phyloP scores from a whole-genome alignment of 2,329 filamentous ascomycete species.

The Penicillium sp. region DNA sequence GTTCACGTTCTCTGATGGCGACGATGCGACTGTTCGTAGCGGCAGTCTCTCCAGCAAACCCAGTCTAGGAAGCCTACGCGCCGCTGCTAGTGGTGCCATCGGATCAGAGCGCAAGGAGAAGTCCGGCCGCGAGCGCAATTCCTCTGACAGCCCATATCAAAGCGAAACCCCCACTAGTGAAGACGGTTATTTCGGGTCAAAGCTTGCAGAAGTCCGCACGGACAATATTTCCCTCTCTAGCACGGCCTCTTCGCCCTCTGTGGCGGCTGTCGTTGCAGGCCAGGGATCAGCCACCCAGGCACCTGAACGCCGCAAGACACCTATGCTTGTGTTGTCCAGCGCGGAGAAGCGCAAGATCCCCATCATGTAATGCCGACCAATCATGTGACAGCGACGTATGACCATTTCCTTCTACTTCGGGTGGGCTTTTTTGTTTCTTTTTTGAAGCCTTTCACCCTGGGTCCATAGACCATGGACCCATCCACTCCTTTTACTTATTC shows the following conservation, averaged over 20 bases:
- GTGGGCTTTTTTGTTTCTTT: conserved; percentile 9
- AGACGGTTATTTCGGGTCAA: conserved; percentile 62
- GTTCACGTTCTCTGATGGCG: conserved; percentile 72
- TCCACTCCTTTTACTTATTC: conserved; percentile 18
- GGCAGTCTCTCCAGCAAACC: conserved; percentile 79
- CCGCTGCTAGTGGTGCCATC: conserved; percentile 80
- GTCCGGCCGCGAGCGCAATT: conserved; percentile 59
- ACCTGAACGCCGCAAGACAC: conserved; percentile 73
- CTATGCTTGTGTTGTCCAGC: conserved; percentile 84
- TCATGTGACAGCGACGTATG: conserved; percentile 44
- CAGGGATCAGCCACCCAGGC: conserved; percentile 61
- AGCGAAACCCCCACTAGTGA: conserved; percentile 70
- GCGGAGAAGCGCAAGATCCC: conserved; percentile 87
- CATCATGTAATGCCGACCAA: conserved; percentile 55
- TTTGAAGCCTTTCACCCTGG: conserved; percentile 4
- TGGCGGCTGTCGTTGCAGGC: conserved; percentile 50
- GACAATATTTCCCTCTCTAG: conserved; percentile 40
- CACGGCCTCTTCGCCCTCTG: conserved; percentile 37
- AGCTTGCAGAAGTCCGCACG: conserved; percentile 52
- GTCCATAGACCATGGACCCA: not conserved
- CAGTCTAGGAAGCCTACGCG: conserved; percentile 75
- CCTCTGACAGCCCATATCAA: conserved; percentile 57
- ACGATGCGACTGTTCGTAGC: conserved; percentile 75
- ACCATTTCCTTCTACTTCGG: conserved; percentile 23
- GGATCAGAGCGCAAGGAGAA: conserved; percentile 83